These are phyloP conservation scores for Tulasnella calospora DNA, from an alignment of 768 basidiomycete species.

Conservation along the genomic window DNA sequence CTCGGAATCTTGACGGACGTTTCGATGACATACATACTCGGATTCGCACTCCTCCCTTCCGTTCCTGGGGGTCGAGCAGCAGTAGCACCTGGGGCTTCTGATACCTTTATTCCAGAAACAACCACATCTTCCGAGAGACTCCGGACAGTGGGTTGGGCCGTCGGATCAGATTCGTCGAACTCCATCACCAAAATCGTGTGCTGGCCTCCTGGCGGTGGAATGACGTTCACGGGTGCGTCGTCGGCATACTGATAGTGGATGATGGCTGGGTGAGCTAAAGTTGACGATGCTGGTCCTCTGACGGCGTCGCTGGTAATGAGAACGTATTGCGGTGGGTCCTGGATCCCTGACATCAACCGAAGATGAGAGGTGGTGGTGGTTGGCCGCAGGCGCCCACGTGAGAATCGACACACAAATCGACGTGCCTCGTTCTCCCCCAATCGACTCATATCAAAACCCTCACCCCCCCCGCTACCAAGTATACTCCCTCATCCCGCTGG, in stretches of 20 bases:
- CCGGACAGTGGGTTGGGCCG: slow-evolving; percentile 35
- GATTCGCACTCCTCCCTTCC: slow-evolving; percentile 38
- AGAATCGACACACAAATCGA: not conserved
- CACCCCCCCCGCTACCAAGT: no score
- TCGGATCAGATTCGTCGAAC: slow-evolving; percentile 48
- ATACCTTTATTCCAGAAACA: slow-evolving; percentile 56
- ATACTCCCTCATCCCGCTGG: no score
- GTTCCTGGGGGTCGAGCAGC: slow-evolving; percentile 34
- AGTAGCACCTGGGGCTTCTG: slow-evolving; percentile 59
- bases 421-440: no score
- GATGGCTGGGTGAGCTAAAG: slow-evolving; percentile 56
- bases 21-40: slow-evolving; percentile 72
- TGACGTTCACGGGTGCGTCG: slow-evolving; percentile 60
- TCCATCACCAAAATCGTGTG: slow-evolving; percentile 75
- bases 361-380: not conserved
- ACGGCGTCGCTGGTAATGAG: not conserved
- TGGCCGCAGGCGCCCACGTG: not conserved
- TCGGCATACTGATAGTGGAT: slow-evolving; percentile 82
- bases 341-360: not conserved
- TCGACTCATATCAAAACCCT: no score
- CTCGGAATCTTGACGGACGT: slow-evolving; percentile 35
- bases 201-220: slow-evolving; percentile 50
- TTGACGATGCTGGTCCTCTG: not conserved
- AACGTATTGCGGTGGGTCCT: not conserved
- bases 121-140: slow-evolving; percentile 48